These are phyloP conservation scores for Perilla frutescens DNA, from an alignment of 257 asterid genomes.

Conservation along the genomic window DNA sequence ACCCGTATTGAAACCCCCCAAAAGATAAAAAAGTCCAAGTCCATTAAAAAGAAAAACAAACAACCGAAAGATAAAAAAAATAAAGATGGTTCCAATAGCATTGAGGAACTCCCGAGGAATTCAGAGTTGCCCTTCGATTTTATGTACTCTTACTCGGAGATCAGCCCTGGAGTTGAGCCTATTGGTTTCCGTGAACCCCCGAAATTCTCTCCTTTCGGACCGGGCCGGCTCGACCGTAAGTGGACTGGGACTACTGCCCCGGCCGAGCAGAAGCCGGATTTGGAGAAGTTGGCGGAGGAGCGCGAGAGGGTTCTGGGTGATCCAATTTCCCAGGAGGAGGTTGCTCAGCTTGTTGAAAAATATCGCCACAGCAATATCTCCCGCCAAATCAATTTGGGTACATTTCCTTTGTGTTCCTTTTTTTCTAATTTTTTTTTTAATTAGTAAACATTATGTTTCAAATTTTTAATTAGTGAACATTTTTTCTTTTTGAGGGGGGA, in stretches of 20 bases:
- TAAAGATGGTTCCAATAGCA: not conserved
- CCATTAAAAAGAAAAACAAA: slow-evolving; percentile 23
- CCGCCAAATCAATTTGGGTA: slow-evolving; percentile 89
- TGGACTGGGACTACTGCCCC: slow-evolving; percentile 89
- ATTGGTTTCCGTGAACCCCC: slow-evolving; percentile 81
- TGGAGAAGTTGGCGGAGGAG: slow-evolving; percentile 58
- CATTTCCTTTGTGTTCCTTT: not conserved
- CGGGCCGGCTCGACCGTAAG: slow-evolving; percentile 75
- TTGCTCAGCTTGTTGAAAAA: slow-evolving; percentile 78
- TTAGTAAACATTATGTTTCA: not conserved
- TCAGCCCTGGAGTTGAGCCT: slow-evolving; percentile 61
- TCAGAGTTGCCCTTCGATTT: slow-evolving; percentile 80
- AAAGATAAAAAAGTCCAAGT: slow-evolving; percentile 25
- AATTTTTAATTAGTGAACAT: not conserved
- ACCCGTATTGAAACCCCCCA: slow-evolving; percentile 33
- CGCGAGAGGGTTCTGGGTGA: slow-evolving; percentile 62
- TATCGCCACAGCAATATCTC: slow-evolving; percentile 75
- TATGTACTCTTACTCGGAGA: slow-evolving; percentile 84
- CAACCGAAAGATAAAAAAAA: slow-evolving; percentile 12
- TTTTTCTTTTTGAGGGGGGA: not conserved
- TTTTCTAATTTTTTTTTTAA: not conserved
- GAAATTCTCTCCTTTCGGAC: slow-evolving; percentile 85
- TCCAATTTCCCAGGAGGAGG: slow-evolving; percentile 69
- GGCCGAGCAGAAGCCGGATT: slow-evolving; percentile 43
- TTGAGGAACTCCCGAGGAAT: slow-evolving; percentile 35